These are phyloP conservation scores for Claviceps capensis DNA, from an alignment of 2,329 filamentous ascomycete species.

Conservation along the genomic window DNA sequence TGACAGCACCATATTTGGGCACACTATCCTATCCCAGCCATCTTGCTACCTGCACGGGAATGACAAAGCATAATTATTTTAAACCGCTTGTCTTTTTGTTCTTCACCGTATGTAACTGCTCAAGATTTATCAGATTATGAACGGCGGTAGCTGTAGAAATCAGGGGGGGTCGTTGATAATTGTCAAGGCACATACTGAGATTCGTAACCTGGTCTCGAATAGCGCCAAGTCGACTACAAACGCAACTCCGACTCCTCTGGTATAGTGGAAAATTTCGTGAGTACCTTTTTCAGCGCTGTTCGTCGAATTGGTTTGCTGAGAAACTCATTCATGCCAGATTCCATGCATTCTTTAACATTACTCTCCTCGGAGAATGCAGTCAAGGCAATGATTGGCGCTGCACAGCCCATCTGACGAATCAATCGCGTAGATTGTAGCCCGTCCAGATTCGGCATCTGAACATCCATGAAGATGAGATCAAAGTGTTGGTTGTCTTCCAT, in stretches of 20 bases:
- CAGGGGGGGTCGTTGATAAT: too few relatives aligned
- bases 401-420: slow-evolving; percentile 77
- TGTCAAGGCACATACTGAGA: too few relatives aligned
- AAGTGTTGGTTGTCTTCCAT: slow-evolving; percentile 63
- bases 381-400: slow-evolving; percentile 75
- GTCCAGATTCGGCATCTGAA: slow-evolving; percentile 89
- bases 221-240: background rate
- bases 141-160: too few relatives aligned
- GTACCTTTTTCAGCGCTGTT: slow-evolving; percentile 73
- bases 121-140: too few relatives aligned
- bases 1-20: too few relatives aligned
- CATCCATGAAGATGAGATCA: slow-evolving; percentile 91
- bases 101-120: too few relatives aligned
- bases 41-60: too few relatives aligned
- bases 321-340: slow-evolving; percentile 88
- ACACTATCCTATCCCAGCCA: too few relatives aligned
- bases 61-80: too few relatives aligned
- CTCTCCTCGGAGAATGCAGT: slow-evolving; percentile 85
- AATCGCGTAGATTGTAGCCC: slow-evolving; percentile 74
- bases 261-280: slow-evolving; percentile 74
- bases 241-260: slow-evolving; percentile 43
- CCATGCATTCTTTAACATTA: slow-evolving; percentile 75
- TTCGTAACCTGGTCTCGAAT: background rate
- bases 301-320: slow-evolving; percentile 62
- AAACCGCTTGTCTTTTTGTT: too few relatives aligned